Conservation (phyloP, 2,329 filamentous ascomycete genomes). For the Fusarium multiceps region DNA sequence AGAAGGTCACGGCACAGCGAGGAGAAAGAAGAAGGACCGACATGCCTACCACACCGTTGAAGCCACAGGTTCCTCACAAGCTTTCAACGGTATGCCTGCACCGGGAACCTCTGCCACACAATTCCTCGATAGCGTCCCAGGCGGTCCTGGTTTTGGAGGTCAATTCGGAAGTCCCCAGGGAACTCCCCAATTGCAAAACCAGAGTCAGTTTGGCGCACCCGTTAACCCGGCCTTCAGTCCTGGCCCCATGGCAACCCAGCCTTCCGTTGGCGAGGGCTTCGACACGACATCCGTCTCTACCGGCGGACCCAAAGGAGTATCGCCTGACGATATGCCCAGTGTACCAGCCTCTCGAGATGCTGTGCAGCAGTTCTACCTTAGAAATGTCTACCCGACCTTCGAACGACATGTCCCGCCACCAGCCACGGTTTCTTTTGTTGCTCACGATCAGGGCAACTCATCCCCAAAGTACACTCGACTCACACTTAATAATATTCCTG, state of each 20-base stretch:
- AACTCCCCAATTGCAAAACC: slow-evolving; percentile 53
- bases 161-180: slow-evolving; percentile 60
- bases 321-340: slow-evolving; percentile 92
- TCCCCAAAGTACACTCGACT: slow-evolving; percentile 94
- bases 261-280: slow-evolving; percentile 42
- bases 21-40: slow-evolving; percentile 91
- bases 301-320: slow-evolving; percentile 67
- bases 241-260: slow-evolving; percentile 36
- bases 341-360: slow-evolving; percentile 86
- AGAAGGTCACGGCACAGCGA: slow-evolving; percentile 59
- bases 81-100: slow-evolving; percentile 75
- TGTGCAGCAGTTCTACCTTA: slow-evolving; percentile 84
- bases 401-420: slow-evolving; percentile 93
- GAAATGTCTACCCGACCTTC: slow-evolving; percentile 93
- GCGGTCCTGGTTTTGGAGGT: slow-evolving; percentile 51
- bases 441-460: slow-evolving; percentile 95
- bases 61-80: slow-evolving; percentile 73
- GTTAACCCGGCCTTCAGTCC: slow-evolving; percentile 58
- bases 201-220: slow-evolving; percentile 71
- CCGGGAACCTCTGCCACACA: slow-evolving; percentile 61
- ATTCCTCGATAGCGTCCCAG: slow-evolving; percentile 53
- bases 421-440: slow-evolving; percentile 87
- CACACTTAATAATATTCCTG: slow-evolving; percentile 92
- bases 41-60: slow-evolving; percentile 93
- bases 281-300: slow-evolving; percentile 50